Evolutionary conservation across 805 yeast species (phyloP).

Genomic region (Cyberlindnera mycetangii): DNA sequence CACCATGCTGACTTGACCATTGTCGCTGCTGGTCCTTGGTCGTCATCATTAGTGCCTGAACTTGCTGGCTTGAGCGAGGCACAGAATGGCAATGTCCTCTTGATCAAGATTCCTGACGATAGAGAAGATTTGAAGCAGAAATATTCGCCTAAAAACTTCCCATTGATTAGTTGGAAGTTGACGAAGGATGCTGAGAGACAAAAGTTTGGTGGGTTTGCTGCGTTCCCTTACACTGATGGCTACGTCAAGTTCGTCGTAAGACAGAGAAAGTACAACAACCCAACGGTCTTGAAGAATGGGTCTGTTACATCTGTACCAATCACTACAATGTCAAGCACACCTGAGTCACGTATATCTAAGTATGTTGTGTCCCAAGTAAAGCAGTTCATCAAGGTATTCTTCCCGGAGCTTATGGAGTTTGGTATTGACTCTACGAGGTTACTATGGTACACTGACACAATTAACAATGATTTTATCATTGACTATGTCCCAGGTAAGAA

Average conservation of each 20-base stretch:
- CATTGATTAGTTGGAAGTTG: constrained; percentile 34
- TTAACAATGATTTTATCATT: constrained; percentile 31
- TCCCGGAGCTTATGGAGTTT: constrained; percentile 20
- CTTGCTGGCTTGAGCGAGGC: constrained; percentile 37
- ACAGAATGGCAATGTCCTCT: constrained; percentile 36
- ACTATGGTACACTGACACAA: constrained; percentile 39
- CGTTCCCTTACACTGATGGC: constrained; percentile 35
- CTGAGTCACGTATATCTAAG: constrained; percentile 26
- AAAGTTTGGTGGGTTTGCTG: constrained; percentile 30
- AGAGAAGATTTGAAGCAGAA: constrained; percentile 33
- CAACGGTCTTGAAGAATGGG: constrained; percentile 21
- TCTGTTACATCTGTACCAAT: constrained; percentile 32
- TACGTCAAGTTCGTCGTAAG: constrained; percentile 35
- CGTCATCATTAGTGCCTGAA: constrained; percentile 21
- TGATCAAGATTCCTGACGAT: constrained; percentile 35
- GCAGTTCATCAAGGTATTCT: constrained; percentile 17
- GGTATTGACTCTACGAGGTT: constrained; percentile 24
- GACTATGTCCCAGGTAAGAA: constrained; percentile 28
- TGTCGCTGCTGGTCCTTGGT: constrained; percentile 27
- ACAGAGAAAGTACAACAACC: constrained; percentile 36
- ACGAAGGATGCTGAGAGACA: constrained; percentile 32
- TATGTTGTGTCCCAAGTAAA: constrained; percentile 28
- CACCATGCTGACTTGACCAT: constrained; percentile 22
- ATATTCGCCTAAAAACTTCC: constrained; percentile 32
- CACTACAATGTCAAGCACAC: constrained; percentile 25